Conservation (phyloP, 2,329 filamentous ascomycete species). For the Cercospora sp. region DNA sequence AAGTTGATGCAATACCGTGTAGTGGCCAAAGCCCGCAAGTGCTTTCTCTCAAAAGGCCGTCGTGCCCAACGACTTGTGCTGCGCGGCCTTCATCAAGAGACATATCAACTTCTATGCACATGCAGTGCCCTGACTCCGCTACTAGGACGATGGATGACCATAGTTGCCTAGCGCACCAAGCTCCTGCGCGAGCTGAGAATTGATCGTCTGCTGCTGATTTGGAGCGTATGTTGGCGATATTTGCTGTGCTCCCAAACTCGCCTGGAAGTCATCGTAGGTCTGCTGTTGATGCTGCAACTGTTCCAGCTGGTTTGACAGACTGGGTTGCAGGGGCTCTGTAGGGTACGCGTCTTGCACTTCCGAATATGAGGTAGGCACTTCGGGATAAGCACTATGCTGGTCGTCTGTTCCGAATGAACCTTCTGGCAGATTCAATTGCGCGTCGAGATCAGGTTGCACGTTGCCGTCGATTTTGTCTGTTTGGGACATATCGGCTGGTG, state of each 20-base stretch:
- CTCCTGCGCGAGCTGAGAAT: slow-evolving; percentile 7
- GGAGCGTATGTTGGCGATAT: neutral
- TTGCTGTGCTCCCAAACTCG: slow-evolving; percentile 7
- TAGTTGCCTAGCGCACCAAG: slow-evolving; percentile 8
- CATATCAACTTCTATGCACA: neutral
- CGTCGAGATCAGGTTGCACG: neutral
- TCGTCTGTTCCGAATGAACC: slow-evolving; percentile 11
- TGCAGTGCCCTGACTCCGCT: neutral
- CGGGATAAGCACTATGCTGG: slow-evolving; percentile 9
- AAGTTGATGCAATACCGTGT: no score
- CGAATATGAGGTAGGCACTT: slow-evolving; percentile 6
- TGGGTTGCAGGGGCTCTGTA: slow-evolving; percentile 8
- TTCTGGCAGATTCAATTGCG: slow-evolving; percentile 11
- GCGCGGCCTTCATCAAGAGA: no score
- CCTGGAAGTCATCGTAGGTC: slow-evolving; percentile 12
- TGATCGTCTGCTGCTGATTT: slow-evolving; percentile 9
- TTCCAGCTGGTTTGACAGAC: slow-evolving; percentile 7
- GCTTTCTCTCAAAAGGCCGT: no score
- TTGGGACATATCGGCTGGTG: slow-evolving; percentile 6
- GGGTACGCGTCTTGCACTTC: slow-evolving; percentile 11
- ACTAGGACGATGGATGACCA: slow-evolving; percentile 3
- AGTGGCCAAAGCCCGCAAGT: no score
- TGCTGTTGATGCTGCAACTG: slow-evolving; percentile 13
- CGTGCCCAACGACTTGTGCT: no score
- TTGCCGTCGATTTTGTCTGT: neutral